Conservation (phyloP, 169 alveolate species). For the Cyclospora cayetanensis region DNA sequence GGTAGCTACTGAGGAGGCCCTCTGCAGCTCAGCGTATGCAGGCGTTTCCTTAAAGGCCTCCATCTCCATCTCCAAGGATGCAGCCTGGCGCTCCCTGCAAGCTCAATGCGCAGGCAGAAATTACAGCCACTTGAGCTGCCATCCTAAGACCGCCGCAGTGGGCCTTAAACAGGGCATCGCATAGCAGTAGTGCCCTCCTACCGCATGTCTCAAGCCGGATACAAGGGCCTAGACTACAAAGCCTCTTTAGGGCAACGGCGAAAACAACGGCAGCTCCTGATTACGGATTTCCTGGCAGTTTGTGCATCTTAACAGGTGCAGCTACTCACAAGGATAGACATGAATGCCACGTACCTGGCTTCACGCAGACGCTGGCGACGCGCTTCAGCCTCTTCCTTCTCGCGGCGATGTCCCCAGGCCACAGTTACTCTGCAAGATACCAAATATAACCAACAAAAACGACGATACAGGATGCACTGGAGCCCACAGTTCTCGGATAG, state of each 20-base stretch:
- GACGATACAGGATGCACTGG: too few species aligned
- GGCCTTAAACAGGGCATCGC: too few species aligned
- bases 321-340: too few species aligned
- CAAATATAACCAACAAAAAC: not conserved
- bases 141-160: too few species aligned
- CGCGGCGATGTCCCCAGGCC: not conserved
- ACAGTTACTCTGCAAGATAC: not conserved
- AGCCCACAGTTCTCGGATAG: too few species aligned
- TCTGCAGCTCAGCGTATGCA: not conserved
- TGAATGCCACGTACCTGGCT: not conserved
- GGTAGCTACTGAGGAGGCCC: not conserved
- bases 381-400: not conserved
- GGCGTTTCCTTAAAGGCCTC: not conserved
- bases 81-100: not conserved
- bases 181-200: too few species aligned
- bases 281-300: too few species aligned
- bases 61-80: not conserved
- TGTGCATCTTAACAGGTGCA: too few species aligned
- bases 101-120: not conserved
- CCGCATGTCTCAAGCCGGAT: too few species aligned
- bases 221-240: too few species aligned
- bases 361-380: not conserved
- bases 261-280: too few species aligned
- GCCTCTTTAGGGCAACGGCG: too few species aligned
- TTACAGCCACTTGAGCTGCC: not conserved